Base-by-base conservation (phyloP, 306 rosid species). In the Crataegus laevigata region DNA sequence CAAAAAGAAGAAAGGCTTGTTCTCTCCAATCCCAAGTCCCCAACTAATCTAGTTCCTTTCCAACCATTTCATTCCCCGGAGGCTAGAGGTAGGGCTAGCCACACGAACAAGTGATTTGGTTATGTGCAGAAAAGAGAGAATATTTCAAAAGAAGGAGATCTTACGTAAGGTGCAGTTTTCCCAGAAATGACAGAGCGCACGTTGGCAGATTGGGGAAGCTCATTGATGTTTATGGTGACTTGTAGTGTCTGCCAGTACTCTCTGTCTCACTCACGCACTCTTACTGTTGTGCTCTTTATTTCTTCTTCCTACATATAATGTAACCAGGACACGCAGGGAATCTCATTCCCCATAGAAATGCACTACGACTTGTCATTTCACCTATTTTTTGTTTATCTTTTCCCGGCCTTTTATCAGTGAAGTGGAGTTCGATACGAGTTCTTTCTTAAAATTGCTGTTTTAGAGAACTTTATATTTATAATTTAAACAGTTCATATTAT, bases 141-240 rank as follows among this genome's bases (percentile, higher is more conserved):
- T 28, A 28, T 72, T 10, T 17, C 3, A 12, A 11, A 51, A 60
- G 24, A 32, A 45, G 51, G 30, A 55, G 15, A 8, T 14, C 26
- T 72, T 9, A 21, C 11, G 57, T 26, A 12, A 73, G 28, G 4
- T 59, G 29, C 7, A 60, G 77, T 19, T 26, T 66, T 26, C 50
- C n/a, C 74, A 74, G 54, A 69, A 66, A 50, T 11, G 3, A 63
- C 26, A 51, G 32, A 51, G 45, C 8, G 17, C 45, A 52, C 38
- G 68, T 66, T 78, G 47, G 73, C 69, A 24, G 68, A 45, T 22
- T 21, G 19, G 21, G 18, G 55, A 30, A 34, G 60, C 73, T 69
- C 12, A 71, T 71, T 65, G 83, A 81, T 83, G 82, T 58, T 59
- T 71, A 15, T 12, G 75, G 66, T 68, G 87, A 86, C 85, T 77